These are phyloP conservation scores for Russula compacta DNA, from an alignment of 768 basidiomycete species.

Conservation along the genomic window DNA sequence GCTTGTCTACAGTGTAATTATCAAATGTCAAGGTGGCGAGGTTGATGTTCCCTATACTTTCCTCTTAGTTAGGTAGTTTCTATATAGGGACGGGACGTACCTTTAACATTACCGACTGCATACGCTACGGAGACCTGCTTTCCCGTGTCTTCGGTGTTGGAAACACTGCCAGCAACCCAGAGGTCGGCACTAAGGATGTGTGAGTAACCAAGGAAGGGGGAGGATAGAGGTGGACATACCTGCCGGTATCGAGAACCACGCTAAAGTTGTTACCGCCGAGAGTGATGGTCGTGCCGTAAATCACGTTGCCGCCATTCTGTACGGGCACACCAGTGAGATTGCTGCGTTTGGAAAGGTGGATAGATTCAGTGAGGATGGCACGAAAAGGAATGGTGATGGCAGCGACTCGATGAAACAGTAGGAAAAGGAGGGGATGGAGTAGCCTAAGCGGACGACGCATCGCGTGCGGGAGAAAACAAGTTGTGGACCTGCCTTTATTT, in stretches of 20 bases:
- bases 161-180: slow-evolving; percentile 51
- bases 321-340: slow-evolving; percentile 33
- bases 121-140: slow-evolving; percentile 49
- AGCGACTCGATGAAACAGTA: background rate
- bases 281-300: slow-evolving; percentile 66
- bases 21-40: slow-evolving; percentile 45
- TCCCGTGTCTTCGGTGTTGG: slow-evolving; percentile 47
- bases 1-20: slow-evolving; percentile 48
- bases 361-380: background rate
- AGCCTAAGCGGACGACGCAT: slow-evolving; percentile 12
- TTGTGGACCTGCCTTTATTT: background rate
- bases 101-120: slow-evolving; percentile 57
- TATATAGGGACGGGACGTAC: slow-evolving; percentile 29
- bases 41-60: slow-evolving; percentile 42
- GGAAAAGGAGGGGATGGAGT: background rate
- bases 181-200: slow-evolving; percentile 51
- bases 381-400: slow-evolving; percentile 12
- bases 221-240: slow-evolving; percentile 32
- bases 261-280: slow-evolving; percentile 48
- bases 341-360: background rate
- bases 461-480: background rate
- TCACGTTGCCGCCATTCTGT: slow-evolving; percentile 58
- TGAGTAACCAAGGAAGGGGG: background rate
- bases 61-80: background rate
- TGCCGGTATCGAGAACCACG: slow-evolving; percentile 72